These are phyloP conservation scores for Peronospora destructor DNA, from an alignment of 352 stramenopile species.

Conservation along the genomic window DNA sequence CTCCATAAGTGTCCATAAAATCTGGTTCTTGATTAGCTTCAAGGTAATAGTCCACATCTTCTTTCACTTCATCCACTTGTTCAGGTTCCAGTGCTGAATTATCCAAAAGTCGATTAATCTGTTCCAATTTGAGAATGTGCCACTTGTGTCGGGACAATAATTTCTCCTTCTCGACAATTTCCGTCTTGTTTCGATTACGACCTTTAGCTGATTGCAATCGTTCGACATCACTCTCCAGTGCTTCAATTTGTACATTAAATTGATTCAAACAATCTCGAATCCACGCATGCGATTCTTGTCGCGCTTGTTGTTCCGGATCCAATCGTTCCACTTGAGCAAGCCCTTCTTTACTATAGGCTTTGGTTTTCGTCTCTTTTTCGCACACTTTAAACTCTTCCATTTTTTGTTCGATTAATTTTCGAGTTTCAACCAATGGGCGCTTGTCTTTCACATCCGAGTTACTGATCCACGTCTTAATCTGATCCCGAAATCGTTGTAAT, in stretches of 20 bases:
- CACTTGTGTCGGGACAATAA: conserved; percentile 91
- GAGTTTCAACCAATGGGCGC: conserved; percentile 70
- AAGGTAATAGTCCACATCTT: conserved; percentile 98
- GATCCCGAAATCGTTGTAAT: conserved; percentile 95
- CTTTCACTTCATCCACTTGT: conserved; percentile 93
- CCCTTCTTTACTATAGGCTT: conserved; percentile 98
- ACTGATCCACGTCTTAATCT: conserved; percentile 98
- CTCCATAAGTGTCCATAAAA: conserved; percentile 88
- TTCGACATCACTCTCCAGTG: conserved; percentile 76
- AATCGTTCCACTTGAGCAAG: conserved; percentile 91
- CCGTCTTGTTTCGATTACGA: conserved; percentile 92
- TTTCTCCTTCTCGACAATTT: conserved; percentile 89
- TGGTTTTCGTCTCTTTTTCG: conserved; percentile 99
- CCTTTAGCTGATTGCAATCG: conserved; percentile 82
- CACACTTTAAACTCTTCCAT: conserved; percentile 99
- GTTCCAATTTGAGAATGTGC: conserved; percentile 96
- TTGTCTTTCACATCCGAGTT: conserved; percentile 99
- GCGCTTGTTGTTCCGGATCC: conserved; percentile 81
- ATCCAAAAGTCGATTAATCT: conserved; percentile 96
- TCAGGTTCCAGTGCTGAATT: conserved; percentile 92
- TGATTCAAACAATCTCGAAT: conserved; percentile 75
- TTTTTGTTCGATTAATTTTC: conserved; percentile 95
- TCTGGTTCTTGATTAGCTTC: conserved; percentile 91
- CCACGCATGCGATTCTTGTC: conserved; percentile 76
- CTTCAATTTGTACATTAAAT: conserved; percentile 87